Base-by-base conservation (phyloP, 148 eudicot genomes). In the Camellia lanceoleosa region DNA sequence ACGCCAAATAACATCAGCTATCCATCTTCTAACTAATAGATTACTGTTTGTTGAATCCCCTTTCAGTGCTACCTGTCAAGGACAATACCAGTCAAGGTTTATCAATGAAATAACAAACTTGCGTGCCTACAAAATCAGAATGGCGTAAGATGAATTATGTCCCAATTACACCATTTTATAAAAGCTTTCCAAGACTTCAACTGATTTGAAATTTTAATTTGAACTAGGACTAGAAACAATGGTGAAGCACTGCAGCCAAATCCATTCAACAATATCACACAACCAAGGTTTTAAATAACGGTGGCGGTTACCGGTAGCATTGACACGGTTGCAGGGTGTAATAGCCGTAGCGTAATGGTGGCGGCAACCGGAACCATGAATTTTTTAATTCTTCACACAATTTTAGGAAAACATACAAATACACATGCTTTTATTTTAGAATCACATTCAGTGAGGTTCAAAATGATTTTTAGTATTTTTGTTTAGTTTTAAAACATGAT, bases 1-100 rank as follows among this genome's bases (percentile, higher is more conserved):
- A 18, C 7, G 42, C 54, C 60, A 56, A 67, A 74, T 20, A 67
- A 54, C 38, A 61, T 59, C 70, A 68, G 79, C 73, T 56, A 58
- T 16, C 52, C 59, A 67, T 67, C 68, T 62, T 42, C 30, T 42
- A 13, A 55, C 23, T 19, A 68, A 55, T 42, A 74, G 23, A 23
- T 44, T 49, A 19, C 19, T 47, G 20, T 47, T 76, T 47, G 58
- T 23, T 47, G 5, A 46, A n/a, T 30, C 38, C 15, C 20, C 2
- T 20, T 47, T 20, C 19, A 42, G 12, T 63, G 30, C 62, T 19
- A n/a, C 70, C 79, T 46, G 55, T 62, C 38, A 63, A 63, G 59
- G 63, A 5, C 46, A 76, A 12, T 47, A 51, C 13, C 41, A 30
- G 7, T 16, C 56, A 16, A 44, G n/a, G 38, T 30, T 30, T 63